phyloP scores from a whole-genome alignment of 495 filamentous ascomycete species.

The Aspergillus campestris region DNA sequence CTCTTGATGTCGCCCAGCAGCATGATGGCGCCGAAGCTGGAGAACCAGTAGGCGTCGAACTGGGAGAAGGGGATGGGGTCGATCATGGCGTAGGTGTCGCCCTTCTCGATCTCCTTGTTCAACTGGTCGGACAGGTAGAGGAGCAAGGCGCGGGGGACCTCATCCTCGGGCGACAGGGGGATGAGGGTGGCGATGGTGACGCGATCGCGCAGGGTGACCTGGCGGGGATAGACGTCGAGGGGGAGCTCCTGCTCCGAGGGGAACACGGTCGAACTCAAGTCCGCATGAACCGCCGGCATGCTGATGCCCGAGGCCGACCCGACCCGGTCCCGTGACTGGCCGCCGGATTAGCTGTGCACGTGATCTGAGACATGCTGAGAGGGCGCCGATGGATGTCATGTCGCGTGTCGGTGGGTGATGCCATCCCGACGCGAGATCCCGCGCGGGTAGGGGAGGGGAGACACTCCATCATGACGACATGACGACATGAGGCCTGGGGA shows the following conservation, averaged over 20 bases:
- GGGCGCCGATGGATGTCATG: neutral
- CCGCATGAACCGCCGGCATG: slow-evolving; percentile 87
- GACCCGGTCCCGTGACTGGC: slow-evolving; percentile 33
- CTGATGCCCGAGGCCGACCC: slow-evolving; percentile 18
- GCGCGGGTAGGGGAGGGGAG: too few relatives aligned
- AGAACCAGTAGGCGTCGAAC: slow-evolving; percentile 91
- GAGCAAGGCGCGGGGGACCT: slow-evolving; percentile 69
- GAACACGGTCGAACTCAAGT: slow-evolving; percentile 47
- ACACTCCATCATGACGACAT: neutral
- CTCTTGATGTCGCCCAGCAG: slow-evolving; percentile 71
- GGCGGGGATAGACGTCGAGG: slow-evolving; percentile 60
- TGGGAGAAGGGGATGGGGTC: slow-evolving; percentile 63
- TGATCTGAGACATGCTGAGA: slow-evolving; percentile 6
- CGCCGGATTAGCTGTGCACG: slow-evolving; percentile 26
- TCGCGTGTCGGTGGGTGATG: neutral
- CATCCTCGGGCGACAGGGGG: slow-evolving; percentile 66
- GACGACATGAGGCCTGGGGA: slow-evolving; percentile 5
- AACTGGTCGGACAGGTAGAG: slow-evolving; percentile 77
- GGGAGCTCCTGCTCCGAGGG: slow-evolving; percentile 52
- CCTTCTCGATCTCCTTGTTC: slow-evolving; percentile 90
- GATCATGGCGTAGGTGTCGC: slow-evolving; percentile 93
- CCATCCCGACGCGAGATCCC: neutral
- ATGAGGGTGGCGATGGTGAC: slow-evolving; percentile 86
- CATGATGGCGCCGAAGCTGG: slow-evolving; percentile 92
- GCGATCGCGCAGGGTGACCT: slow-evolving; percentile 83